Percentiles rank a stretch among this genome's conserved stretches.
Conservation (phyloP, 257 asterid species). For the Parsonsia alboflavescens region DNA sequence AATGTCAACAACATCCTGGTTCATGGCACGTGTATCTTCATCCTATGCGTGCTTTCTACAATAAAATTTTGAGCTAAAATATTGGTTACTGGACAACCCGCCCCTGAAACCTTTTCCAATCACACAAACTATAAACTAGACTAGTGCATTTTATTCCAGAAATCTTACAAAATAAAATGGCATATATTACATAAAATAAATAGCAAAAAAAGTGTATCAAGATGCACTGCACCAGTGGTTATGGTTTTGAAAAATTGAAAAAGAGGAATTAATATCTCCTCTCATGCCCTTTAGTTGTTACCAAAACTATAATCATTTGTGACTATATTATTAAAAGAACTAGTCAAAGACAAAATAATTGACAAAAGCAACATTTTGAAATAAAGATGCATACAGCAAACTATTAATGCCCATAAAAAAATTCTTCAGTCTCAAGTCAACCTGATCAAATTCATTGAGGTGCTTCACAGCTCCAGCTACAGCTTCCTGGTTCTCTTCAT, state of each 20-base stretch:
- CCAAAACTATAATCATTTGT: neutral
- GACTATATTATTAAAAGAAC: neutral
- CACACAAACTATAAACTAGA: neutral
- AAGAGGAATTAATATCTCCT: neutral
- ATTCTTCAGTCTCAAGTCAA: neutral
- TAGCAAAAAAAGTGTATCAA: neutral
- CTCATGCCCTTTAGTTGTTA: neutral
- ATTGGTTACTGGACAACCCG: neutral
- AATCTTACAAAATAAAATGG: neutral
- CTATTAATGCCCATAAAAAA: neutral
- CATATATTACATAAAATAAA: neutral
- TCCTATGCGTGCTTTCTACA: neutral
- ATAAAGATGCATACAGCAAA: neutral
- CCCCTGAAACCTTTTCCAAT: neutral
- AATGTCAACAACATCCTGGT: neutral
- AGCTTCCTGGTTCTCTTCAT: slow-evolving; percentile 88
- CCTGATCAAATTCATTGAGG: slow-evolving; percentile 86
- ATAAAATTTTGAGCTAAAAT: neutral
- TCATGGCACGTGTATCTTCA: neutral
- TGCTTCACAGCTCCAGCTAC: slow-evolving; percentile 82
- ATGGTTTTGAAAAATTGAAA: neutral
- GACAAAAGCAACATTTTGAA: neutral
- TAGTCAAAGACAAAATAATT: neutral
- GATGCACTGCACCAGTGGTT: neutral
- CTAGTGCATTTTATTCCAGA: neutral